Evolutionary conservation across 2,329 filamentous ascomycete genomes (phyloP), one percentile per base, ranked within the genome.

Genomic region (Pseudogymnoascus destructans): DNA sequence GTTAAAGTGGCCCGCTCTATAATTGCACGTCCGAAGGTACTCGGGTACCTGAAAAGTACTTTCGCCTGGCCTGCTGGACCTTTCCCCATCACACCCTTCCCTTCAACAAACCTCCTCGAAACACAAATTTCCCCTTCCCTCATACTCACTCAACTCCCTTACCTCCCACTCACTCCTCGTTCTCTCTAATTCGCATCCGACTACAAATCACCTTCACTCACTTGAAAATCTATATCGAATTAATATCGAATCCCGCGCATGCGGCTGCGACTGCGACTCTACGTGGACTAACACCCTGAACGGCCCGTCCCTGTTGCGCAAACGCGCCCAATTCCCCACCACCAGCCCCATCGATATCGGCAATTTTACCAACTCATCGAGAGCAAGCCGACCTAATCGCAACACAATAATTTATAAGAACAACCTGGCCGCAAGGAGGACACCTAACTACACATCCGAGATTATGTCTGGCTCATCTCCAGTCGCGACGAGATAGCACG

Each of bases 281-380:
- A 13, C 42, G 42, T 27, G 23, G 23, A 30, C 27, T 49, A 49
- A 49, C 30, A 49, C 13, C n/a, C 42, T 10, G 42, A 17, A 27
- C 42, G 42, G 42, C 42, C 42, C 42, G 42, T 49, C 42, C 42
- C 42, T 5, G 42, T 49, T 49, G 42, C 42, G 42, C 42, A 49
- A 49, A 49, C 42, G 42, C 42, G 27, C 7, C 42, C n/a, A 49
- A 27, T 49, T 49, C 42, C 42, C 42, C 42, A 49, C 42, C 42
- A 46, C 40, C 40, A 46, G 40, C 21, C 42, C 42, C 42, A 49
- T 49, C 42, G 23, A 49, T 49, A 49, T 49, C 42, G 42, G 42
- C 23, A 49, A 49, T 49, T 49, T 49, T 49, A 49, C 23, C 21
- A 49, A 27, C 42, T 49, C 42, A 49, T 7, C 23, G 13, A 25